Evolutionary conservation across 2,329 filamentous ascomycete genomes (phyloP).

Genomic region (Exophiala oligosperma): DNA sequence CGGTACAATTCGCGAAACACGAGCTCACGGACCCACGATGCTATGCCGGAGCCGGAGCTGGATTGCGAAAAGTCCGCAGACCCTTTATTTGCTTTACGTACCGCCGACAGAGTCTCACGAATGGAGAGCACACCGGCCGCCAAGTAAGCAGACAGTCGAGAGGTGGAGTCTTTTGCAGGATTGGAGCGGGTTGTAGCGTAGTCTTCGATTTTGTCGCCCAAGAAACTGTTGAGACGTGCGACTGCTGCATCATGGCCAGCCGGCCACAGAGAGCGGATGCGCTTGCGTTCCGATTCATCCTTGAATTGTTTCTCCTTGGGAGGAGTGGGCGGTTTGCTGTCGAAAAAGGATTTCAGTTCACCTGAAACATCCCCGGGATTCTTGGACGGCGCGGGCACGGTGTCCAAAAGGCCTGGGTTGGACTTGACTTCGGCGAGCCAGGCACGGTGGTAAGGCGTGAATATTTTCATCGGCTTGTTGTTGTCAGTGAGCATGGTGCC

Average conservation of each 20-base stretch:
- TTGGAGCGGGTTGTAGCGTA: slow-evolving; percentile 36
- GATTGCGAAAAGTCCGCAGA: slow-evolving; percentile 45
- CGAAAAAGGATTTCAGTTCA: slow-evolving; percentile 36
- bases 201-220: slow-evolving; percentile 34
- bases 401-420: slow-evolving; percentile 45
- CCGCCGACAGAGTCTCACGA: slow-evolving; percentile 45
- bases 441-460: slow-evolving; percentile 51
- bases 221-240: slow-evolving; percentile 34
- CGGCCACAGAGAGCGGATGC: slow-evolving; percentile 40
- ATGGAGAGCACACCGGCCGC: slow-evolving; percentile 42
- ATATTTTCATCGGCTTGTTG: slow-evolving; percentile 53
- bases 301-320: slow-evolving; percentile 37
- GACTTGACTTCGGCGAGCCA: slow-evolving; percentile 48
- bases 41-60: slow-evolving; percentile 38
- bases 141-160: slow-evolving; percentile 38
- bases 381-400: slow-evolving; percentile 41
- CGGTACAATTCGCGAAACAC: slow-evolving; percentile 54
- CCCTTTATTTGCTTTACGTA: slow-evolving; percentile 43
- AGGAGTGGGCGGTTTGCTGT: slow-evolving; percentile 30
- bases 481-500: slow-evolving; percentile 43
- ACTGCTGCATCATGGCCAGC: slow-evolving; percentile 37
- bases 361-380: slow-evolving; percentile 38
- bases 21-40: slow-evolving; percentile 52
- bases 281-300: slow-evolving; percentile 33
- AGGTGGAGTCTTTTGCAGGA: slow-evolving; percentile 37